A percentile compares a stretch with the other conserved stretches of the same genome.
Conservation (phyloP, 177 flowering plant species). For the Telopea speciosissima region DNA sequence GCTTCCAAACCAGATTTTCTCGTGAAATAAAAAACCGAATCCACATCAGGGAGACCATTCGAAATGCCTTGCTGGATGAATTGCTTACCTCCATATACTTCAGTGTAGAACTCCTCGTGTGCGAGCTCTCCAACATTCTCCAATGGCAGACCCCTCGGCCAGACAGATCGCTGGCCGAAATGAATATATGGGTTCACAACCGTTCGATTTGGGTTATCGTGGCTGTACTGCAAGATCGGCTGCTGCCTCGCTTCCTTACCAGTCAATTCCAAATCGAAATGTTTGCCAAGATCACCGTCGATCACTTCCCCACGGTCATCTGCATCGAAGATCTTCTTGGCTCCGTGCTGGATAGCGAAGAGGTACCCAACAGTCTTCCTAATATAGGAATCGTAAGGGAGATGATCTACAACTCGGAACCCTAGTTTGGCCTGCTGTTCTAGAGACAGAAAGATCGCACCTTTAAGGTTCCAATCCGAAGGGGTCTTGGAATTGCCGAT, state of each 20-base stretch:
- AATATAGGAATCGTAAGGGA: constrained; percentile 84
- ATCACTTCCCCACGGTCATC: constrained; percentile 89
- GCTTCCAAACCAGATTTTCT: constrained; percentile 73
- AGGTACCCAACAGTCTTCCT: constrained; percentile 85
- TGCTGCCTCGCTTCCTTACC: constrained; percentile 82
- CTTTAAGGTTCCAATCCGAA: constrained; percentile 78
- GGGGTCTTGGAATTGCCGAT: constrained; percentile 78
- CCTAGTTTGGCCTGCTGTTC: constrained; percentile 75
- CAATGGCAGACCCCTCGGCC: constrained; percentile 97
- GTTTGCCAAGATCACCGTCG: constrained; percentile 68
- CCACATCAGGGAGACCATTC: constrained; percentile 95
- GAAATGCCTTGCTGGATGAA: constrained; percentile 93
- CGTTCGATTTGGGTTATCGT: constrained; percentile 69
- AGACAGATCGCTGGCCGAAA: constrained; percentile 94
- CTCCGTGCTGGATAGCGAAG: constrained; percentile 96
- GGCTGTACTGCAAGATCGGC: constrained; percentile 75
- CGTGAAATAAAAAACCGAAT: constrained; percentile 94
- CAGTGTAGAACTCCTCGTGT: constrained; percentile 85
- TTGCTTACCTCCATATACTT: constrained; percentile 84
- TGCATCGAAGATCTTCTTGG: constrained; percentile 80
- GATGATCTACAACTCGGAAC: constrained; percentile 59
- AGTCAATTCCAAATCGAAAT: constrained; percentile 83
- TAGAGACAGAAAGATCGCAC: constrained; percentile 75
- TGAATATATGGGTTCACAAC: constrained; percentile 91
- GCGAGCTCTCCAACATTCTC: constrained; percentile 85